phyloP scores from a whole-genome alignment of 208 protist genomes.

The Entamoeba nuttalli region DNA sequence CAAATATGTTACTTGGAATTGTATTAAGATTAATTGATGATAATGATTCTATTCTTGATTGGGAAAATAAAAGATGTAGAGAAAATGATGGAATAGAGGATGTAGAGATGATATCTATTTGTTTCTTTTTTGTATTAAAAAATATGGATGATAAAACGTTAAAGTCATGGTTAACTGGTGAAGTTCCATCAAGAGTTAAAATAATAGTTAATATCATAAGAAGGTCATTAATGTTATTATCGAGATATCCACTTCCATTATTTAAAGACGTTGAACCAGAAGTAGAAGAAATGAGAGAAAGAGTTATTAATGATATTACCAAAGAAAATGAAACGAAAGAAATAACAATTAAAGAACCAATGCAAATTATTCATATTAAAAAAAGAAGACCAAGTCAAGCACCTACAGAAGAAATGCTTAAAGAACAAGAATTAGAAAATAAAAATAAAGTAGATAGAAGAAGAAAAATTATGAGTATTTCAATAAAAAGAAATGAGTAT shows the following conservation, averaged over 20 bases:
- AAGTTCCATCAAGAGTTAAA: background rate
- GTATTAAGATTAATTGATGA: background rate
- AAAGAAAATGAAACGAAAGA: background rate
- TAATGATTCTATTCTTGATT: background rate
- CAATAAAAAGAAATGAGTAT: background rate
- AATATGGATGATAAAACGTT: background rate
- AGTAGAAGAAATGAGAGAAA: background rate
- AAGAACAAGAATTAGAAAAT: background rate
- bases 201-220: background rate
- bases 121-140: background rate
- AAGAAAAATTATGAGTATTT: background rate
- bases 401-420: background rate
- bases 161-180: background rate
- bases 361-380: background rate
- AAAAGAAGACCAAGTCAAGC: background rate
- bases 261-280: background rate
- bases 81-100: background rate
- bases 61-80: background rate
- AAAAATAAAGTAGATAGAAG: background rate
- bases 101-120: background rate
- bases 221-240: background rate
- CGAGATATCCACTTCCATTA: background rate
- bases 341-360: background rate
- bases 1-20: background rate
- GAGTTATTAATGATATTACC: background rate